Conservation (phyloP, 495 filamentous ascomycete species). For the Tuber microsphaerosporum region DNA sequence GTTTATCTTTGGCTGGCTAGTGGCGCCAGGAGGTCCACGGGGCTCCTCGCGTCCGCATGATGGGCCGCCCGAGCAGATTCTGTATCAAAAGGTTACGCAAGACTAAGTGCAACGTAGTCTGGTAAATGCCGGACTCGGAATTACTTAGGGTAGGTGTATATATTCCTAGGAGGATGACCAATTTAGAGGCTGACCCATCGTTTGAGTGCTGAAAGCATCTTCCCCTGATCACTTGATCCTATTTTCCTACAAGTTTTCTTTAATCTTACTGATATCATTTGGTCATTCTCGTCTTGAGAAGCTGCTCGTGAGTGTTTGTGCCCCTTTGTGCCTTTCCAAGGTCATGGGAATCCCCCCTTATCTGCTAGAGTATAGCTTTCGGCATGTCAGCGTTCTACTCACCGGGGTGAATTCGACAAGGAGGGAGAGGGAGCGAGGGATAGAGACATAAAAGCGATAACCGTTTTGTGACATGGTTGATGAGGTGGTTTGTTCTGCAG, state of each 20-base stretch:
- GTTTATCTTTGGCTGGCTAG: neutral
- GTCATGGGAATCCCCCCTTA: neutral
- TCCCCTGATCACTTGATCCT: neutral
- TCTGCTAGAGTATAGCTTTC: neutral
- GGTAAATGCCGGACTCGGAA: neutral
- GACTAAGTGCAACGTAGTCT: neutral
- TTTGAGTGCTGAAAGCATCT: neutral
- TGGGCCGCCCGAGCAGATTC: neutral
- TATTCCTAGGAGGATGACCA: neutral
- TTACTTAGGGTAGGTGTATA: neutral
- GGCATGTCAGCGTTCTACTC: neutral
- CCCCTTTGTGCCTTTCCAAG: neutral
- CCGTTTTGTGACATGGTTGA: neutral
- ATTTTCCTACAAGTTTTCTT: neutral
- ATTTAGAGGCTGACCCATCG: neutral
- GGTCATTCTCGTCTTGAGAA: neutral
- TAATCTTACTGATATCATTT: neutral
- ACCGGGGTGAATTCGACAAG: neutral
- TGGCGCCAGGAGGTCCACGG: neutral
- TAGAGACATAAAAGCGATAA: neutral
- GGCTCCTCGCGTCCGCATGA: neutral
- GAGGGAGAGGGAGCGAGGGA: neutral
- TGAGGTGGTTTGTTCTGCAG: neutral
- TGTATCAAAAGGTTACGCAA: neutral
- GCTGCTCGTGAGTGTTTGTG: neutral